Evolutionary conservation across 192 early-diverging fungal species (phyloP).

Genomic region (Jimgerdemannia flammicorona): DNA sequence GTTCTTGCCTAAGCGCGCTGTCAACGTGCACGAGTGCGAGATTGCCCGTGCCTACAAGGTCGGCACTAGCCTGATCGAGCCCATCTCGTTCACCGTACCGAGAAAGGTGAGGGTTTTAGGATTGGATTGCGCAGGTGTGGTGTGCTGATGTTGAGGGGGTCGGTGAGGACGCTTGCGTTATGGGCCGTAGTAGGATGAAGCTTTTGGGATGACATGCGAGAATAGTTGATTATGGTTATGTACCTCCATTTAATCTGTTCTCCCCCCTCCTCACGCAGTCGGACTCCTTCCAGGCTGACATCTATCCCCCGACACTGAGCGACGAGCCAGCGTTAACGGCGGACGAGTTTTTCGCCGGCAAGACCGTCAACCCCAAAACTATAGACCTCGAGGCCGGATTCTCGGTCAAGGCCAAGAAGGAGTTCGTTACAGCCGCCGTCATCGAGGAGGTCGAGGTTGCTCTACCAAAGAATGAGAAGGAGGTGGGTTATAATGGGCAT

Average conservation of each 20-base stretch:
- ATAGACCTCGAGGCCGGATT: slow-evolving; percentile 73
- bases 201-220: no score
- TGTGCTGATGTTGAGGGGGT: no score
- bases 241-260: neutral
- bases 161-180: no score
- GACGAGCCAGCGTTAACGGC: slow-evolving; percentile 83
- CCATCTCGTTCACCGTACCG: slow-evolving; percentile 95
- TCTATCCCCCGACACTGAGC: slow-evolving; percentile 85
- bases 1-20: slow-evolving; percentile 90
- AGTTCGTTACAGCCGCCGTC: slow-evolving; percentile 58
- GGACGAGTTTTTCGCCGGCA: slow-evolving; percentile 89
- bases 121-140: neutral
- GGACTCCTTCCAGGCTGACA: slow-evolving; percentile 94
- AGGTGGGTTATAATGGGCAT: slow-evolving; percentile 19
- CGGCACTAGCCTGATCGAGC: slow-evolving; percentile 83
- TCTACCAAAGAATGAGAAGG: slow-evolving; percentile 50
- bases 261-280: slow-evolving; percentile 47
- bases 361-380: slow-evolving; percentile 76
- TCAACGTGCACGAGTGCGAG: slow-evolving; percentile 85
- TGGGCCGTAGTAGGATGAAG: no score
- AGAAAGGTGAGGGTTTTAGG: slow-evolving; percentile 61
- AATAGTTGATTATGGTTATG: neutral
- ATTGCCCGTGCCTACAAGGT: slow-evolving; percentile 95
- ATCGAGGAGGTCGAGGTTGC: slow-evolving; percentile 23
- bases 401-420: slow-evolving; percentile 58